These are phyloP conservation scores for Lachancea fermentati DNA, from an alignment of 805 yeast genomes.

Conservation along the genomic window DNA sequence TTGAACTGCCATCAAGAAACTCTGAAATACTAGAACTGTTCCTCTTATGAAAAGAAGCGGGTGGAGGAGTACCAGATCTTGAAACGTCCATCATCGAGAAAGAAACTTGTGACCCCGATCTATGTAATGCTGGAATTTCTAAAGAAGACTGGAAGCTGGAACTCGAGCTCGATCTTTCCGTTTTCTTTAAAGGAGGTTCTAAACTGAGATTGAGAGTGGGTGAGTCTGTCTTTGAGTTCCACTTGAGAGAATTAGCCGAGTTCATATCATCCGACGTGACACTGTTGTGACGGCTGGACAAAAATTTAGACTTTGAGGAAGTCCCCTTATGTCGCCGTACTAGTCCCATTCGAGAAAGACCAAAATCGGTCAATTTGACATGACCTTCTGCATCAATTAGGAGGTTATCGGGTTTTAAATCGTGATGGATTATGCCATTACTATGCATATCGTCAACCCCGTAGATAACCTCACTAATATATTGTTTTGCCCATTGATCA, in stretches of 20 bases:
- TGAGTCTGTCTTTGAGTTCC: slow-evolving; percentile 7
- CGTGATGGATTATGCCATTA: slow-evolving; percentile 89
- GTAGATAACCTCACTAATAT: slow-evolving; percentile 82
- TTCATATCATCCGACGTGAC: slow-evolving; percentile 5
- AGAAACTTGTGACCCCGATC: slow-evolving; percentile 29
- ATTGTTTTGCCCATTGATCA: slow-evolving; percentile 78
- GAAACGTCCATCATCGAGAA: slow-evolving; percentile 25
- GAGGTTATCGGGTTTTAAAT: slow-evolving; percentile 89
- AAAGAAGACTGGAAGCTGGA: slow-evolving; percentile 18
- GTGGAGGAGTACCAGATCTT: slow-evolving; percentile 28
- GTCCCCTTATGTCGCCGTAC: slow-evolving; percentile 63
- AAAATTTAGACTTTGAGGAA: not conserved
- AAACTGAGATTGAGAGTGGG: slow-evolving; percentile 1
- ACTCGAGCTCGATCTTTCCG: slow-evolving; percentile 14
- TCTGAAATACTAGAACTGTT: slow-evolving; percentile 36
- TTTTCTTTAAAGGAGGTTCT: slow-evolving; percentile 2
- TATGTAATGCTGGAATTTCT: slow-evolving; percentile 21
- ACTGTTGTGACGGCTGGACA: slow-evolving; percentile 7
- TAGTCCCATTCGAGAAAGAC: slow-evolving; percentile 83
- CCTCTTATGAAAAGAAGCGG: slow-evolving; percentile 11
- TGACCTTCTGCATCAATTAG: slow-evolving; percentile 85
- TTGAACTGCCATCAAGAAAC: slow-evolving; percentile 10
- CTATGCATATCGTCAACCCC: slow-evolving; percentile 88
- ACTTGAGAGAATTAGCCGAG: slow-evolving; percentile 5
- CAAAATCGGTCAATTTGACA: slow-evolving; percentile 90